phyloP scores from a whole-genome alignment of 1,139 yeast species.

The Debaryomyces fabryi region DNA sequence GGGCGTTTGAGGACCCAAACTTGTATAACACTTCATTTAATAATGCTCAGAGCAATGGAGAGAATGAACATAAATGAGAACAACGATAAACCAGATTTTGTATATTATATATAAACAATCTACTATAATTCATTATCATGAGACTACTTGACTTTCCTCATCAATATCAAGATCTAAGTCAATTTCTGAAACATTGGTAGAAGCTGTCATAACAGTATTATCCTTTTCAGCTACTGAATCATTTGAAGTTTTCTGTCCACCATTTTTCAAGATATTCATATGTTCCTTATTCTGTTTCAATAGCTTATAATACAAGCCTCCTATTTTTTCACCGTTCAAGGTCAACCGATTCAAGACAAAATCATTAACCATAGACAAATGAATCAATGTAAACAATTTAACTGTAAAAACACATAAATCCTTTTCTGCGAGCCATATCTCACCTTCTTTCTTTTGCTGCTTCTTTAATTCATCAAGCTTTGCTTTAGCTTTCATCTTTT shows the following conservation, averaged over 20 bases:
- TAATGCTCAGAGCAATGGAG: not conserved
- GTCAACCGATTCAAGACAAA: conserved; percentile 40
- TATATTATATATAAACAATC: not conserved
- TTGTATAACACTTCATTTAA: not conserved
- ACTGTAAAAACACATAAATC: conserved; percentile 54
- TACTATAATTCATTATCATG: not conserved
- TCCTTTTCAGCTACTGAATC: conserved; percentile 1
- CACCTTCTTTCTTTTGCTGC: conserved; percentile 15
- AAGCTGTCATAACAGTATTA: conserved; percentile 3
- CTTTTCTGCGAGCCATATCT: conserved; percentile 41
- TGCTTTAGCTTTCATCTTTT: conserved; percentile 9
- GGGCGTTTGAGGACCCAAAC: not conserved
- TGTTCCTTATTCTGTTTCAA: conserved; percentile 23
- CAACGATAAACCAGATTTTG: not conserved
- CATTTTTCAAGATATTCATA: not conserved
- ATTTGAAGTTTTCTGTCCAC: conserved; percentile 2
- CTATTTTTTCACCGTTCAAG: conserved; percentile 53
- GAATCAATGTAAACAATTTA: conserved; percentile 50
- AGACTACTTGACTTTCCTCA: not conserved
- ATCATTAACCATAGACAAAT: conserved; percentile 38
- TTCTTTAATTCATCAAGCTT: conserved; percentile 12
- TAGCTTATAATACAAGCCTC: conserved; percentile 36
- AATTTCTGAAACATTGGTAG: conserved; percentile 2
- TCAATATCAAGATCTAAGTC: conserved; percentile 2
- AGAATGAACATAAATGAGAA: not conserved